These are phyloP conservation scores for Isoetes taiwanensis DNA, from an alignment of 75 land plant genomes.

Conservation along the genomic window DNA sequence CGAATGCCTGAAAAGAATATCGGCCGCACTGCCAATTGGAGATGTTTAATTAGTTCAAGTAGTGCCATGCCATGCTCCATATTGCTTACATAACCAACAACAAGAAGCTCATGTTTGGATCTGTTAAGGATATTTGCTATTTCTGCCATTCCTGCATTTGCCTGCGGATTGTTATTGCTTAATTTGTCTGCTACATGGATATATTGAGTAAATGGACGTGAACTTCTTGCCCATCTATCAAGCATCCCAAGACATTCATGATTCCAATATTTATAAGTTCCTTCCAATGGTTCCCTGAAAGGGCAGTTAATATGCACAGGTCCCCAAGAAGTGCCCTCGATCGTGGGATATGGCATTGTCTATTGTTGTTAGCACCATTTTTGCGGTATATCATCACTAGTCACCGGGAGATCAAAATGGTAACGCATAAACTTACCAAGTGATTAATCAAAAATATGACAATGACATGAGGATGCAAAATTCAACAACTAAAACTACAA, in stretches of 20 bases:
- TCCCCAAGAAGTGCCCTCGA: slow-evolving; percentile 59
- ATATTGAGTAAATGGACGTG: slow-evolving; percentile 63
- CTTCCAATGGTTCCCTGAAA: slow-evolving; percentile 78
- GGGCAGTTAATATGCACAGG: slow-evolving; percentile 94
- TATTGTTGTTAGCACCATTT: slow-evolving; percentile 79
- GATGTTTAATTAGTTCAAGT: slow-evolving; percentile 49
- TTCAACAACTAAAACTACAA: slow-evolving; percentile 53
- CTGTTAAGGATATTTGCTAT: too few relatives aligned
- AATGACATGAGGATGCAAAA: slow-evolving; percentile 76
- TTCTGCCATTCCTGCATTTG: too few relatives aligned
- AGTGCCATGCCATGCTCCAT: too few relatives aligned
- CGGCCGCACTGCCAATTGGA: slow-evolving; percentile 79
- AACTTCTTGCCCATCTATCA: slow-evolving; percentile 40
- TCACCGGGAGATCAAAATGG: slow-evolving; percentile 64
- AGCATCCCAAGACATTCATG: slow-evolving; percentile 47
- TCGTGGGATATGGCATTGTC: slow-evolving; percentile 79
- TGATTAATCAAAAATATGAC: too few relatives aligned
- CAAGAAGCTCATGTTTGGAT: too few relatives aligned
- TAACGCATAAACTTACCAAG: slow-evolving; percentile 69
- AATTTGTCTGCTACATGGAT: too few relatives aligned
- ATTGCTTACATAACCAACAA: too few relatives aligned
- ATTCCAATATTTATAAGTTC: slow-evolving; percentile 36
- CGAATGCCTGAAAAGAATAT: slow-evolving; percentile 81
- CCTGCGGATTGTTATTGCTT: too few relatives aligned
- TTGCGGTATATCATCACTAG: slow-evolving; percentile 70